Percentiles rank a stretch among this genome's conserved stretches.
Evolutionary conservation across 208 protist genomes (phyloP).

Genomic region (Leishmania lainsoni): DNA sequence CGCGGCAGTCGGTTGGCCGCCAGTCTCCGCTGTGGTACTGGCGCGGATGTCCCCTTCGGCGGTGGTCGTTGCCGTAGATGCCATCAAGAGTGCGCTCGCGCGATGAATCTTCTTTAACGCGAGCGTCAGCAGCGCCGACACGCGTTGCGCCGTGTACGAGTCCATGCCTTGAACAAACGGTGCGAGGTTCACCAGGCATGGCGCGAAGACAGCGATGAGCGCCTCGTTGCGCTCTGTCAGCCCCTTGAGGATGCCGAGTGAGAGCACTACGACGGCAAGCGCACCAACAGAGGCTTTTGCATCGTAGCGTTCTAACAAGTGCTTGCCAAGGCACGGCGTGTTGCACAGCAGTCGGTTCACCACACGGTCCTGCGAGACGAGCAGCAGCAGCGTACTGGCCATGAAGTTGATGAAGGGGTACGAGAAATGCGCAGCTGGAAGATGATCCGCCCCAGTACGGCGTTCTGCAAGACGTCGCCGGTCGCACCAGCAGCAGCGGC

Average conservation of each 20-base stretch:
- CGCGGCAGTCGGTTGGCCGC: background rate
- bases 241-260: conserved; percentile 49
- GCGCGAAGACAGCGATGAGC: conserved; percentile 63
- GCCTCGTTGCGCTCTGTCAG: conserved; percentile 72
- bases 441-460: conserved; percentile 40
- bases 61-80: background rate
- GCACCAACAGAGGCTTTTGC: conserved; percentile 31
- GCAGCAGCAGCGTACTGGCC: conserved; percentile 73
- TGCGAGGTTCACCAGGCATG: conserved; percentile 69
- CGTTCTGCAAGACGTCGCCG: conserved; percentile 32
- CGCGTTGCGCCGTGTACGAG: conserved; percentile 61
- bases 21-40: background rate
- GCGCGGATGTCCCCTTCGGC: background rate
- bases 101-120: conserved; percentile 57
- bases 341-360: conserved; percentile 58
- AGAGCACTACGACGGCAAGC: conserved; percentile 50
- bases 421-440: conserved; percentile 50
- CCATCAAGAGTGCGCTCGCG: conserved; percentile 16
- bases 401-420: conserved; percentile 85
- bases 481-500: conserved; percentile 2
- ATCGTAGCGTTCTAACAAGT: conserved; percentile 38
- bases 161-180: conserved; percentile 75
- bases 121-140: conserved; percentile 49
- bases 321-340: conserved; percentile 31
- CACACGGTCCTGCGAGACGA: conserved; percentile 74